phyloP scores from a whole-genome alignment of 208 protist species.

The Leptomonas pyrrhocoris region DNA sequence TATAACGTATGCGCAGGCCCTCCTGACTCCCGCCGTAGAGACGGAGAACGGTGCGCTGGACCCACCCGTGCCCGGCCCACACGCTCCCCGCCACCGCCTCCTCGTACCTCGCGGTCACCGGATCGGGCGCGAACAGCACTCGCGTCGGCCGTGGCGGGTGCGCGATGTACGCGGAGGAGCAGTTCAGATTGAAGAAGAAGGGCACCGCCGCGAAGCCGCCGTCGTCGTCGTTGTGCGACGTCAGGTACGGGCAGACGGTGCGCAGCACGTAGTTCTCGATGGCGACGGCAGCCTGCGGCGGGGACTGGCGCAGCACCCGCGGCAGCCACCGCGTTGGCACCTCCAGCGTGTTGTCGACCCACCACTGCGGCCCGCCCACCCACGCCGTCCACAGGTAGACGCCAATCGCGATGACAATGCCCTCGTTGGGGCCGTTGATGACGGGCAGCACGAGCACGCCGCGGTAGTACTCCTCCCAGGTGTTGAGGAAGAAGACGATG shows the following conservation, averaged over 20 bases:
- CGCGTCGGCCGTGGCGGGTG: conserved; percentile 39
- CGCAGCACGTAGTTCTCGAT: conserved; percentile 44
- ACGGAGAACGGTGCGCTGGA: conserved; percentile 62
- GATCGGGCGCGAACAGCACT: conserved; percentile 22
- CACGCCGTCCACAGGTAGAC: conserved; percentile 74
- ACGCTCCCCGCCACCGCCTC: conserved; percentile 20
- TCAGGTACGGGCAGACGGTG: conserved; percentile 46
- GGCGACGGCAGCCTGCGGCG: conserved; percentile 47
- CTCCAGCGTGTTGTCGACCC: conserved; percentile 57
- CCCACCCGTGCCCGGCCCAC: conserved; percentile 47
- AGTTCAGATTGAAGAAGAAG: conserved; percentile 61
- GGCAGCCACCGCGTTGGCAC: conserved; percentile 50
- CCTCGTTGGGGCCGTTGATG: conserved; percentile 92
- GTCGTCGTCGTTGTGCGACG: not conserved
- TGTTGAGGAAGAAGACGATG: conserved; percentile 80
- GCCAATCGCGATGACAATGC: conserved; percentile 63
- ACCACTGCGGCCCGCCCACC: conserved; percentile 73
- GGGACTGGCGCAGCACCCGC: conserved; percentile 49
- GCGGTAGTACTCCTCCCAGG: conserved; percentile 91
- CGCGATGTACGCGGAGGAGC: conserved; percentile 44
- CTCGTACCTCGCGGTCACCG: conserved; percentile 12
- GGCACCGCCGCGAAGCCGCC: conserved; percentile 26
- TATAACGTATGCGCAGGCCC: conserved; percentile 58
- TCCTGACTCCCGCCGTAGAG: conserved; percentile 50
- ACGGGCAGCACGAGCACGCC: conserved; percentile 83